Evolutionary conservation across 2,329 filamentous ascomycete genomes (phyloP), one percentile per base, ranked within the genome.

Genomic region (Furcasterigmium sp.): DNA sequence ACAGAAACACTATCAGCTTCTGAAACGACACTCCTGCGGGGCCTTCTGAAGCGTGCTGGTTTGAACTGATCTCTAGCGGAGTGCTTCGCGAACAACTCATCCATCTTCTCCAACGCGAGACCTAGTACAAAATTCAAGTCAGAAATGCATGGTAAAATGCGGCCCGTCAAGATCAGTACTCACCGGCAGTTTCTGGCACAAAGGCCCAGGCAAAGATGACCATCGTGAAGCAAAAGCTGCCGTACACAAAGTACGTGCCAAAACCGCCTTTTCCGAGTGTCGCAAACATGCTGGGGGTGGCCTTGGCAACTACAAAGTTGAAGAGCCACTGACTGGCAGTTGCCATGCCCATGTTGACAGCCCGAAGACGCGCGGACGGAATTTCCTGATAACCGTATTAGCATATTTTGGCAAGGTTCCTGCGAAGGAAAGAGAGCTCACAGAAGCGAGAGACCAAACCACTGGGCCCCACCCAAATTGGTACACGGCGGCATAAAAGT

Each of bases 351-450:
- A 87, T 83, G 54, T 86, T 87, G 51, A 84, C 64, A 15, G 78
- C 78, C 43, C 84, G 69, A 8, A 87, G 68, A 26, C 84, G 70
- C 0, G 81, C 80, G 7, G 80, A 81, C 0, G 83, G 82, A 45
- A 87, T 87, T 61, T 88, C 84, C 20, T 72, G 75, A 3, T n/a
- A n/a, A n/a, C n/a, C n/a, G n/a, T n/a, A n/a, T n/a, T n/a, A n/a
- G n/a, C n/a, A n/a, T n/a, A n/a, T n/a, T n/a, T n/a, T n/a, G n/a
- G 85, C 76, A 54, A 86, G 80, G 55, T 86, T 85, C 83, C 84
- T 87, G 64, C 80, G n/a, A n/a, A 26, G 21, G 3, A 15, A n/a
- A 18, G 21, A 9, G n/a, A n/a, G n/a, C n/a, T n/a, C n/a, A n/a
- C n/a, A 15, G 6, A 18, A 21, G 13, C 2, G 36, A 15, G 13